Percentiles rank a stretch among this genome's conserved stretches.
Conservation (phyloP, 306 rosid species). For the Sesbania bispinosa region DNA sequence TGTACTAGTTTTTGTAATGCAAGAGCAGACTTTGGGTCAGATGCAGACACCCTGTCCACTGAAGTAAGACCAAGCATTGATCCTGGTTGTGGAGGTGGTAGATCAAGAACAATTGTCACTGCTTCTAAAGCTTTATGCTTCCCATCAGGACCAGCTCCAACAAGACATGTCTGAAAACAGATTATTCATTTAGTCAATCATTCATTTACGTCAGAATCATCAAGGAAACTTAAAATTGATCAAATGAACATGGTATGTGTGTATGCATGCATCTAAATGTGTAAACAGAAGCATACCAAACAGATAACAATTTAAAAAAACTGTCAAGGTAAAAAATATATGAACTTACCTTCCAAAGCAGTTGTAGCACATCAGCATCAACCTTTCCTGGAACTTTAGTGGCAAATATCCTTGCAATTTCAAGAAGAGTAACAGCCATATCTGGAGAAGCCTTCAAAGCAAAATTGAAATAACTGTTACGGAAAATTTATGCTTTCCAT, state of each 20-base stretch:
- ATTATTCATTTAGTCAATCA: constrained; percentile 30
- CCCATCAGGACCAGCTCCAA: constrained; percentile 99
- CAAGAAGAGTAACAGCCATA: constrained; percentile 99
- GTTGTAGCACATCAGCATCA: constrained; percentile 97
- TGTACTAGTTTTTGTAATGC: constrained; percentile 93
- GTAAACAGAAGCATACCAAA: constrained; percentile 2
- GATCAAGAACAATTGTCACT: constrained; percentile 94
- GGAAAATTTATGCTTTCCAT: constrained; percentile 17
- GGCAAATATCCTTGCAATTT: constrained; percentile 94
- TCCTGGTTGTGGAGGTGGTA: constrained; percentile 99
- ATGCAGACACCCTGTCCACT: constrained; percentile 90
- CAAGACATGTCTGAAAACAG: constrained; percentile 88
- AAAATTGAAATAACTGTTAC: constrained; percentile 23
- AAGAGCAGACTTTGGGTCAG: constrained; percentile 96
- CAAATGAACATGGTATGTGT: neutral
- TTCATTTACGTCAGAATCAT: constrained; percentile 14
- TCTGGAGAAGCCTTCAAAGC: constrained; percentile 88
- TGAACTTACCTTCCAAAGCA: constrained; percentile 81
- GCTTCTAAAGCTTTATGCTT: constrained; percentile 99
- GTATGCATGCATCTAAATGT: neutral
- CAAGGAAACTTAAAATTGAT: constrained; percentile 13
- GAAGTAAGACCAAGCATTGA: constrained; percentile 84
- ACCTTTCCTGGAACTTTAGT: constrained; percentile 99
- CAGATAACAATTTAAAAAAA: constrained; percentile 17
- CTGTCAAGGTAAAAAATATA: constrained; percentile 17